Percentiles rank a stretch among this genome's conserved stretches.
These are phyloP conservation scores for Phytophthora citrophthora DNA, from an alignment of 352 stramenopile species.

Conservation along the genomic window DNA sequence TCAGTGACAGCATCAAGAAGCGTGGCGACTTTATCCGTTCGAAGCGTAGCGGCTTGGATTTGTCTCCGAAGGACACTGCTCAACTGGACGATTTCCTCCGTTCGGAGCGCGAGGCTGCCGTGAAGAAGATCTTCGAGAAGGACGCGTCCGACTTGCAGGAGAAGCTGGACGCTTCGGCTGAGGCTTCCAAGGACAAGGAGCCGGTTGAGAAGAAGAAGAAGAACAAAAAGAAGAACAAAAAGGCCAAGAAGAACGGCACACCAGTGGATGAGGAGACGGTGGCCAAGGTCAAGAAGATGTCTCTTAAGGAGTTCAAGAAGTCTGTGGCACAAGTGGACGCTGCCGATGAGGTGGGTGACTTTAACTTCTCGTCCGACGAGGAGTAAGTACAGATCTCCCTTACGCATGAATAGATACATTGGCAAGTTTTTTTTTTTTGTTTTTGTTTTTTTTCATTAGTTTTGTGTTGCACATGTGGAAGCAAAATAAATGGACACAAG, in stretches of 20 bases:
- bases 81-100: conserved; percentile 90
- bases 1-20: conserved; percentile 76
- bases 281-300: conserved; percentile 82
- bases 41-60: conserved; percentile 91
- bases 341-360: conserved; percentile 79
- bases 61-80: conserved; percentile 86
- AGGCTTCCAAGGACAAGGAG: conserved; percentile 51
- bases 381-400: conserved; percentile 39
- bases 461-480: conserved; percentile 8
- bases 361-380: conserved; percentile 80
- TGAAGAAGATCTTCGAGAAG: conserved; percentile 87
- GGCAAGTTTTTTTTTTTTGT: neutral
- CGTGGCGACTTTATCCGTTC: conserved; percentile 84
- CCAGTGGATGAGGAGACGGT: conserved; percentile 69
- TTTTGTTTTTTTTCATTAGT: conserved; percentile 20
- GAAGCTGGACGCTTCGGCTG: conserved; percentile 68
- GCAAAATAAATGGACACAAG: neutral
- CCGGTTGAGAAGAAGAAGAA: conserved; percentile 48
- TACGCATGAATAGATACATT: conserved; percentile 22
- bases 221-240: conserved; percentile 46
- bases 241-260: conserved; percentile 41
- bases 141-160: conserved; percentile 70
- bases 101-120: conserved; percentile 75
- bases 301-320: conserved; percentile 83
- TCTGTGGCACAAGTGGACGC: conserved; percentile 75